Evolutionary conservation across 2,329 filamentous ascomycete species (phyloP).

Genomic region (Arachnomyces sp.): DNA sequence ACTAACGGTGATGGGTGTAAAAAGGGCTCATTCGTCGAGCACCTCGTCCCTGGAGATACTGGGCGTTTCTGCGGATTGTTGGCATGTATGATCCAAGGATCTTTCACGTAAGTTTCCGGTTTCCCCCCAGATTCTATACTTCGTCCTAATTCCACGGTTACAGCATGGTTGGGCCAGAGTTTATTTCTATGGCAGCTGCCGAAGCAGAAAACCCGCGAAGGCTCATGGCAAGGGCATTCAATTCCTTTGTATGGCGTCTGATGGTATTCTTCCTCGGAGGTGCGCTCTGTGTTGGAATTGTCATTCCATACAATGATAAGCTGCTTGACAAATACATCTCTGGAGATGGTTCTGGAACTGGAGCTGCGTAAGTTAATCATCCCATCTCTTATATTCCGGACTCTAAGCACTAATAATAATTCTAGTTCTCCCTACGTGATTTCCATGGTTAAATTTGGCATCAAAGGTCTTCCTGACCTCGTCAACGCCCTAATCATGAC

Average conservation of each 20-base stretch:
- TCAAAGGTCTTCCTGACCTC: conserved; percentile 54
- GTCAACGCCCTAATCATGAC: conserved; percentile 63
- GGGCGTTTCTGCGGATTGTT: conserved; percentile 47
- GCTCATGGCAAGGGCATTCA: conserved; percentile 63
- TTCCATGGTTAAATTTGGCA: conserved; percentile 56
- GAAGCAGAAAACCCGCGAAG: conserved; percentile 60
- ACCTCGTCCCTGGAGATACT: conserved; percentile 52
- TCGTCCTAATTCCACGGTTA: neutral
- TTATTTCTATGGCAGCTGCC: conserved; percentile 52
- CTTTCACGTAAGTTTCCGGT: conserved; percentile 41
- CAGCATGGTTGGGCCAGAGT: conserved; percentile 54
- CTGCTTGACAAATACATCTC: conserved; percentile 49
- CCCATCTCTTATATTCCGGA: neutral
- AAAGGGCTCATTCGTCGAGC: conserved; percentile 52
- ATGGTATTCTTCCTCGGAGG: conserved; percentile 65
- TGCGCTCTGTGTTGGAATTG: conserved; percentile 58
- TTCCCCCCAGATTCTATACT: neutral
- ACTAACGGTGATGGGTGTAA: neutral
- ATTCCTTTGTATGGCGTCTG: conserved; percentile 67
- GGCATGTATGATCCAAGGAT: conserved; percentile 62
- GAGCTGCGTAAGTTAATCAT: conserved; percentile 42
- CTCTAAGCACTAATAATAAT: neutral
- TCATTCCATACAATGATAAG: conserved; percentile 58
- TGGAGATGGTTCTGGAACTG: conserved; percentile 31
- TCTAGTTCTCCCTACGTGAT: conserved; percentile 52